These are phyloP conservation scores for Arthrobotrys pseudoclavata DNA, from an alignment of 2,329 filamentous ascomycete species.

Conservation along the genomic window DNA sequence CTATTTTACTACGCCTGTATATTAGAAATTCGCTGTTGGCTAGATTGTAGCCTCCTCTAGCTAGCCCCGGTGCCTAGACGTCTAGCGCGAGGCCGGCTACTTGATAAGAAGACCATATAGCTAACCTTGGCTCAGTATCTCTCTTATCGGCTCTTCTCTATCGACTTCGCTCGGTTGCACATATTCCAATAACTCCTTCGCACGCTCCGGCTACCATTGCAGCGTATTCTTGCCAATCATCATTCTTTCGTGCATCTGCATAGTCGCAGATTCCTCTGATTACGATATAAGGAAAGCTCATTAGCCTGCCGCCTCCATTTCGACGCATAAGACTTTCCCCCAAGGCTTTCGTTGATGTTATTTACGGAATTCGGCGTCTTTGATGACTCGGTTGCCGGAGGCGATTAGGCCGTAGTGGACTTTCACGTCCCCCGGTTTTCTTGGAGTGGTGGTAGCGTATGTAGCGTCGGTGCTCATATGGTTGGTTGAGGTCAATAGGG, in stretches of 20 bases:
- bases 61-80: neutral
- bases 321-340: slow-evolving; percentile 21
- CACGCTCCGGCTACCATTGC: slow-evolving; percentile 4
- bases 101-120: neutral
- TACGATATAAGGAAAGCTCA: slow-evolving; percentile 52
- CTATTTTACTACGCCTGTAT: neutral
- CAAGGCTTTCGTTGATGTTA: slow-evolving; percentile 4
- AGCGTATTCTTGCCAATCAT: slow-evolving; percentile 22
- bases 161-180: slow-evolving; percentile 11
- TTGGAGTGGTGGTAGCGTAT: neutral
- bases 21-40: neutral
- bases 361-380: slow-evolving; percentile 15
- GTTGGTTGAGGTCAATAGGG: neutral
- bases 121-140: slow-evolving; percentile 16
- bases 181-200: slow-evolving; percentile 23
- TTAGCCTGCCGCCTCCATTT: slow-evolving; percentile 41
- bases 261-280: slow-evolving; percentile 23
- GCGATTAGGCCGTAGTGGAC: slow-evolving; percentile 43
- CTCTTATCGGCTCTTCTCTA: slow-evolving; percentile 1
- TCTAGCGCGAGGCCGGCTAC: neutral
- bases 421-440: neutral
- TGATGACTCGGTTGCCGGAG: slow-evolving; percentile 38
- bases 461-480: neutral
- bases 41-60: neutral
- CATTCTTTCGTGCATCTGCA: slow-evolving; percentile 6